Evolutionary conservation across 371 early-diverging fungal species (phyloP).

Genomic region (Actinomortierella ambigua): DNA sequence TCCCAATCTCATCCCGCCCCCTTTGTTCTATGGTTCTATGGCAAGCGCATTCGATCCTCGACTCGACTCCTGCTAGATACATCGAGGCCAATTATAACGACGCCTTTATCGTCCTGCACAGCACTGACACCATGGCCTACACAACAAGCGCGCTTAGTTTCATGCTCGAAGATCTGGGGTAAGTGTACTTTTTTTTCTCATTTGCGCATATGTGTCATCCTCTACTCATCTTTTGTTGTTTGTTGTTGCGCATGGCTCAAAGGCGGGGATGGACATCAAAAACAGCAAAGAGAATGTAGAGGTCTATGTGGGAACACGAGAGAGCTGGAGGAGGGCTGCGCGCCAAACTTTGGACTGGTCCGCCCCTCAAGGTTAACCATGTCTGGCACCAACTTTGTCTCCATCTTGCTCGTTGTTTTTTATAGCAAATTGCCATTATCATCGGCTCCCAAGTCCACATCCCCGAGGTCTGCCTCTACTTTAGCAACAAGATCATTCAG

Average conservation of each 20-base stretch:
- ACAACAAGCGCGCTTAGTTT: conserved; percentile 95
- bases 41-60: conserved; percentile 89
- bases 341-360: too few species aligned
- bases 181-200: conserved; percentile 11
- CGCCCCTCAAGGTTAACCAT: background rate
- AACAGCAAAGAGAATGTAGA: background rate
- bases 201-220: background rate
- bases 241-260: background rate
- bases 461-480: conserved; percentile 95
- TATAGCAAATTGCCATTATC: conserved; percentile 93
- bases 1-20: conserved; percentile 94
- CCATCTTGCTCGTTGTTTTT: conserved; percentile 1
- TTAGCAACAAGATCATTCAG: conserved; percentile 90
- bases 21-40: conserved; percentile 88
- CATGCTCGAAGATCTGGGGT: conserved; percentile 93
- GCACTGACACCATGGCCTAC: conserved; percentile 95
- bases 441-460: conserved; percentile 97
- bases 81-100: conserved; percentile 95
- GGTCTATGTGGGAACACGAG: background rate
- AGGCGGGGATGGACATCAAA: background rate
- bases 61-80: conserved; percentile 91
- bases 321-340: too few species aligned
- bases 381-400: conserved; percentile 2
- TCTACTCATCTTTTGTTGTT: background rate
- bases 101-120: conserved; percentile 94